Percentiles rank a stretch among this genome's conserved stretches.
These are phyloP conservation scores for Triadica sebifera DNA, from an alignment of 345 rosid species.

Conservation along the genomic window DNA sequence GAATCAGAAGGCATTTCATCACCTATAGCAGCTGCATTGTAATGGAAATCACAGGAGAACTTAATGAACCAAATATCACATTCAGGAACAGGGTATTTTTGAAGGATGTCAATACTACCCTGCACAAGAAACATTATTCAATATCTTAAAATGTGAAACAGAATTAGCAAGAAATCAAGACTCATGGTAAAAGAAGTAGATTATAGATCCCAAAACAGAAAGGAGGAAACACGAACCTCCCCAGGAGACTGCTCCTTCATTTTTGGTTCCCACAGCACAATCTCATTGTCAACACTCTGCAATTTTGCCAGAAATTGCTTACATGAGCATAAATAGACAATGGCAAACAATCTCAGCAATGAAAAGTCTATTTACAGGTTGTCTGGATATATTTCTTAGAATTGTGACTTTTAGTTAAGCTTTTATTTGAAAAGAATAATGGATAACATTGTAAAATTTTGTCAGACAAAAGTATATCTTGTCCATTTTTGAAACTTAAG, in stretches of 20 bases:
- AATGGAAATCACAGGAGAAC: constrained; percentile 85
- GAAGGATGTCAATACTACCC: constrained; percentile 89
- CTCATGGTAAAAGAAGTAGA: no score
- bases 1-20: neutral
- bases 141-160: neutral
- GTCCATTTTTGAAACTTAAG: neutral
- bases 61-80: constrained; percentile 98
- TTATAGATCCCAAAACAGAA: no score
- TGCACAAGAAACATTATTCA: constrained; percentile 17
- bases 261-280: constrained; percentile 91
- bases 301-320: constrained; percentile 16
- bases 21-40: constrained; percentile 80
- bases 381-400: no score
- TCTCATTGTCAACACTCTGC: constrained; percentile 98
- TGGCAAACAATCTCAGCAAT: neutral
- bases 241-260: constrained; percentile 97
- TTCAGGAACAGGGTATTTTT: constrained; percentile 85
- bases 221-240: constrained; percentile 61
- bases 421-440: no score
- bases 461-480: no score
- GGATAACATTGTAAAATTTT: no score
- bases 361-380: no score
- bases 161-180: no score
- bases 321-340: constrained; percentile 2
- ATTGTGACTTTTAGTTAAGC: no score